These are phyloP conservation scores for Vanderwaltozyma verrucispora DNA, from an alignment of 805 yeast genomes.

Conservation along the genomic window DNA sequence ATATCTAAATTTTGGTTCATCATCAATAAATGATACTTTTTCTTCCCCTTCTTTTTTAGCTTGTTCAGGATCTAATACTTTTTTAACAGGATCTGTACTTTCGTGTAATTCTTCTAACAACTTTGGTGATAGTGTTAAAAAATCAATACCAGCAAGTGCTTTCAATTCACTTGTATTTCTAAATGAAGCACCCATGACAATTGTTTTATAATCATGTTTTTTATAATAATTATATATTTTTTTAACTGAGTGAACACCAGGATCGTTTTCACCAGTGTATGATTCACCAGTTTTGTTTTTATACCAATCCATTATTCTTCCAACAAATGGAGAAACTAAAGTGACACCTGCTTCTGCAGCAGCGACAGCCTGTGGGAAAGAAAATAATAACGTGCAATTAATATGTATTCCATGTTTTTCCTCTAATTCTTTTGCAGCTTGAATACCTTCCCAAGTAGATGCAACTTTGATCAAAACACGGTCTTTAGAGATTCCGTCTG, in stretches of 20 bases:
- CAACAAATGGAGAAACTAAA: conserved; percentile 95
- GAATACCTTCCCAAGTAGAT: conserved; percentile 97
- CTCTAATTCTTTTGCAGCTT: conserved; percentile 94
- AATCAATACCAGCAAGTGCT: conserved; percentile 94
- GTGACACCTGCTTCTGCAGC: conserved; percentile 96
- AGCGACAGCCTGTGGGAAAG: conserved; percentile 94
- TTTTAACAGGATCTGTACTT: conserved; percentile 69
- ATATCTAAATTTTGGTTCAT: conserved; percentile 86
- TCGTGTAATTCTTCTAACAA: conserved; percentile 77
- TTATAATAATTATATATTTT: conserved; percentile 91
- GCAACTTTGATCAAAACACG: conserved; percentile 91
- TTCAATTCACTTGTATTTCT: conserved; percentile 91
- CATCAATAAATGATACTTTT: conserved; percentile 70
- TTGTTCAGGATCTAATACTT: conserved; percentile 56
- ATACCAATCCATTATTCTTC: conserved; percentile 97
- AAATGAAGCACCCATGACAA: conserved; percentile 99
- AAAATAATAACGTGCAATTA: conserved; percentile 89
- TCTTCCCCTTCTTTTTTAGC: conserved; percentile 41
- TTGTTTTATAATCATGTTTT: conserved; percentile 89
- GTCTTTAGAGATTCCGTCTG: conserved; percentile 75
- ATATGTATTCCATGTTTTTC: conserved; percentile 80
- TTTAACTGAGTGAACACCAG: conserved; percentile 89
- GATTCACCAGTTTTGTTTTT: conserved; percentile 84
- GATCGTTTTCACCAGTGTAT: conserved; percentile 67
- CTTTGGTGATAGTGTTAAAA: conserved; percentile 85